These are phyloP conservation scores for Rheum nobile DNA, from an alignment of 148 eudicot genomes.

Conservation along the genomic window DNA sequence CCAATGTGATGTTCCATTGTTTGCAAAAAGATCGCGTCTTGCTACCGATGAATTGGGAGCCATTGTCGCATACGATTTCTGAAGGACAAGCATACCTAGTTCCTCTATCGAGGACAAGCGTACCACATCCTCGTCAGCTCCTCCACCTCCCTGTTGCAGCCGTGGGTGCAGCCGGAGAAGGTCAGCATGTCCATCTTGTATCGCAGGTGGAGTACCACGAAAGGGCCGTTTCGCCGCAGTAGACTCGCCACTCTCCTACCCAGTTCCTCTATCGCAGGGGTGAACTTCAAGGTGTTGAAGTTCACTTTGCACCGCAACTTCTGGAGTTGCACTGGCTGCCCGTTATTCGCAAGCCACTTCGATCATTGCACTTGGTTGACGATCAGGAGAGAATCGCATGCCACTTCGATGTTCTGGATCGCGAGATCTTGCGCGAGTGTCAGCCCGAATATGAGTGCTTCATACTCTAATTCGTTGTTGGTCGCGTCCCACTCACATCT, in stretches of 20 bases:
- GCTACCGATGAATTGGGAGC: too few relatives aligned
- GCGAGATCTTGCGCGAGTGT: too few relatives aligned
- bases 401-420: too few relatives aligned
- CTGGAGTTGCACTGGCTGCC: constrained; percentile 55
- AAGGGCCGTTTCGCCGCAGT: constrained; percentile 64
- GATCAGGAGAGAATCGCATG: too few relatives aligned
- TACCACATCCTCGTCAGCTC: constrained; percentile 95
- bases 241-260: constrained; percentile 63
- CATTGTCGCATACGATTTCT: too few relatives aligned
- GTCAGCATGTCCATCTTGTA: constrained; percentile 97
- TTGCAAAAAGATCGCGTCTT: too few relatives aligned
- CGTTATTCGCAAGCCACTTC: constrained; percentile 86
- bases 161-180: constrained; percentile 89
- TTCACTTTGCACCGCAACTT: constrained; percentile 81
- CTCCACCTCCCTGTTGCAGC: constrained; percentile 63
- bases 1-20: too few relatives aligned
- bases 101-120: constrained; percentile 96
- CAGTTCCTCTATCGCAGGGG: constrained; percentile 76
- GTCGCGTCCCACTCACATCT: too few relatives aligned
- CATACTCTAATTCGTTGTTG: too few relatives aligned
- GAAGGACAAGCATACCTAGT: too few relatives aligned
- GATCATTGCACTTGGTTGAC: too few relatives aligned
- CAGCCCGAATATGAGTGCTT: too few relatives aligned
- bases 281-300: constrained; percentile 57
- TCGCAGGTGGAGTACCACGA: constrained; percentile 77